Percentiles rank a stretch among this genome's conserved stretches.
phyloP scores from a whole-genome alignment of 345 rosid species.

The Boechera divaricarpa region DNA sequence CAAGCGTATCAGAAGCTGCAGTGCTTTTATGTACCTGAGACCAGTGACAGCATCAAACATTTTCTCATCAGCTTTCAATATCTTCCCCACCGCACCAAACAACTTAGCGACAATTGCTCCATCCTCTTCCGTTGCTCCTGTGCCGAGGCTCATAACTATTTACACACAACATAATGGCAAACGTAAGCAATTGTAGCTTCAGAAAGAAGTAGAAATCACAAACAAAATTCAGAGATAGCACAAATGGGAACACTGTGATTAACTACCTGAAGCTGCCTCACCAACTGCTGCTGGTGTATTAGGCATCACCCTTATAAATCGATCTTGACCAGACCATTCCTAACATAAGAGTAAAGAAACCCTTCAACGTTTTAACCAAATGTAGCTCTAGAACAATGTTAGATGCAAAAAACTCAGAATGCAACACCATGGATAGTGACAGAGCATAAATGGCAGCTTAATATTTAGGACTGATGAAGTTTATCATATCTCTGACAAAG shows the following conservation, averaged over 20 bases:
- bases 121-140: slow-evolving; percentile 75
- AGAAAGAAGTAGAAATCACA: slow-evolving; percentile 5
- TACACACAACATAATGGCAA: neutral
- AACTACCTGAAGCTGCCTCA: slow-evolving; percentile 80
- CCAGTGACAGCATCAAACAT: slow-evolving; percentile 91
- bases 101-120: slow-evolving; percentile 69
- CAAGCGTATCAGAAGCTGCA: neutral
- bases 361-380: slow-evolving; percentile 11
- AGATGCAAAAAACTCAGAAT: neutral
- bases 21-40: slow-evolving; percentile 59
- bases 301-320: slow-evolving; percentile 88
- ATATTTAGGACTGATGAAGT: too few species aligned
- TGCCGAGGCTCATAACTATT: slow-evolving; percentile 82
- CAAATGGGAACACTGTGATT: neutral
- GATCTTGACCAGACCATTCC: slow-evolving; percentile 88
- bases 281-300: slow-evolving; percentile 94
- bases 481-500: too few species aligned
- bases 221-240: neutral
- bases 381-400: neutral
- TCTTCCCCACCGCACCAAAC: slow-evolving; percentile 84
- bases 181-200: neutral
- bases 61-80: slow-evolving; percentile 88
- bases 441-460: neutral
- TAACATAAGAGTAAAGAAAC: slow-evolving; percentile 28
- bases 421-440: slow-evolving; percentile 14